phyloP scores from a whole-genome alignment of 1,139 yeast genomes.

The Suhomyces choctaworum region DNA sequence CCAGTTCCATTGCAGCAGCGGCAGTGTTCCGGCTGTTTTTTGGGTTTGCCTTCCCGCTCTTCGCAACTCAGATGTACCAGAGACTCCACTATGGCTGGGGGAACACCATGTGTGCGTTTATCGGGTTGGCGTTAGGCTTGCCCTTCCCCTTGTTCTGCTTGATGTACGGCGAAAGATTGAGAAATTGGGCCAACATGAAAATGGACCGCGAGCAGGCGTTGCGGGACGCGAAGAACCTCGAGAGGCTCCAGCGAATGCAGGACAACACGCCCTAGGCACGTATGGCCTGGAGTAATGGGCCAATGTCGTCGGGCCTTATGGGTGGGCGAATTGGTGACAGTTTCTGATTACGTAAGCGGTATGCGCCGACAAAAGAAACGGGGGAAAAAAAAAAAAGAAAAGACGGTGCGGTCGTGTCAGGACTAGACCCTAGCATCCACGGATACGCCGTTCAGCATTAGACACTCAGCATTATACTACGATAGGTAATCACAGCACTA shows the following conservation, averaged over 20 bases:
- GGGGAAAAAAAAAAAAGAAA: too few relatives aligned
- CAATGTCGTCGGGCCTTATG: too few relatives aligned
- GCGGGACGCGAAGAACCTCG: slow-evolving; percentile 38
- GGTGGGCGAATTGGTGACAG: too few relatives aligned
- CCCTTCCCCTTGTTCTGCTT: slow-evolving; percentile 64
- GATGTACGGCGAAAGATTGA: slow-evolving; percentile 54
- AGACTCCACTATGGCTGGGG: slow-evolving; percentile 65
- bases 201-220: slow-evolving; percentile 42
- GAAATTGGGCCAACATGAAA: slow-evolving; percentile 55
- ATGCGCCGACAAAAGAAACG: too few relatives aligned
- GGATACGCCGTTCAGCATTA: too few relatives aligned
- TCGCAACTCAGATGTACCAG: slow-evolving; percentile 46
- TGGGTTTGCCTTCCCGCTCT: slow-evolving; percentile 58
- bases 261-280: not conserved
- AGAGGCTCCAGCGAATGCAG: slow-evolving; percentile 22
- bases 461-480: too few relatives aligned
- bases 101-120: slow-evolving; percentile 57
- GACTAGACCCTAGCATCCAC: too few relatives aligned
- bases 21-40: slow-evolving; percentile 59
- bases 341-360: too few relatives aligned
- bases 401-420: too few relatives aligned
- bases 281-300: too few relatives aligned
- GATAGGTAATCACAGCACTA: too few relatives aligned
- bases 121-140: slow-evolving; percentile 56
- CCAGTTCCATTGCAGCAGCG: slow-evolving; percentile 61